These are phyloP conservation scores for Miamiensis avidus DNA, from an alignment of 169 alveolate species.

Conservation along the genomic window DNA sequence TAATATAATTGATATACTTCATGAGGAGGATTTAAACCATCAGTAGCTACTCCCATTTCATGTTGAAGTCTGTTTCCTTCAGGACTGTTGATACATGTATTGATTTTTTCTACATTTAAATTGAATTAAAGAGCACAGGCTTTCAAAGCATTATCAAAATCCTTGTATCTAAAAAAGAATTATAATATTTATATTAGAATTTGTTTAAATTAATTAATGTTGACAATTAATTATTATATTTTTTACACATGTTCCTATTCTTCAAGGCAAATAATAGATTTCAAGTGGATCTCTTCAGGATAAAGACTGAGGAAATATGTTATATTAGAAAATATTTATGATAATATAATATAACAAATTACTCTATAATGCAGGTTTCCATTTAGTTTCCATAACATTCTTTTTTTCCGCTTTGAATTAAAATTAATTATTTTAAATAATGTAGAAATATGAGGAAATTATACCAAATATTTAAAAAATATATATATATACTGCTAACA, in stretches of 20 bases:
- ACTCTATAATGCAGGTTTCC: neutral
- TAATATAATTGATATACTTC: too few species aligned
- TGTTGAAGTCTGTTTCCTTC: neutral
- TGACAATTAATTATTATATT: neutral
- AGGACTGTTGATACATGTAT: neutral
- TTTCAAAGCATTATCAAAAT: neutral
- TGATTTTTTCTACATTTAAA: neutral
- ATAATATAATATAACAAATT: too few species aligned
- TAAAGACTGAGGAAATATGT: too few species aligned
- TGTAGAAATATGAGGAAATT: neutral
- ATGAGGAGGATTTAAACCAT: neutral
- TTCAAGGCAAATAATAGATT: too few species aligned
- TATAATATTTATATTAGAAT: too few species aligned
- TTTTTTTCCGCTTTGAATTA: neutral
- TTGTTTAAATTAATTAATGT: too few species aligned
- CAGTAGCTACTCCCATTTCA: neutral
- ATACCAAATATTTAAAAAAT: too few species aligned
- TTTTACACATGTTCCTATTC: too few species aligned
- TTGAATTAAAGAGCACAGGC: neutral
- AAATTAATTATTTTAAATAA: too few species aligned
- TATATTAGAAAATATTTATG: too few species aligned
- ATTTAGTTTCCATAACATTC: neutral
- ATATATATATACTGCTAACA: neutral
- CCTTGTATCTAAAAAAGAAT: neutral
- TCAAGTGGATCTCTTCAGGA: too few species aligned